Conservation (phyloP, 1,139 yeast genomes). For the Suhomyces bolitotheri region DNA sequence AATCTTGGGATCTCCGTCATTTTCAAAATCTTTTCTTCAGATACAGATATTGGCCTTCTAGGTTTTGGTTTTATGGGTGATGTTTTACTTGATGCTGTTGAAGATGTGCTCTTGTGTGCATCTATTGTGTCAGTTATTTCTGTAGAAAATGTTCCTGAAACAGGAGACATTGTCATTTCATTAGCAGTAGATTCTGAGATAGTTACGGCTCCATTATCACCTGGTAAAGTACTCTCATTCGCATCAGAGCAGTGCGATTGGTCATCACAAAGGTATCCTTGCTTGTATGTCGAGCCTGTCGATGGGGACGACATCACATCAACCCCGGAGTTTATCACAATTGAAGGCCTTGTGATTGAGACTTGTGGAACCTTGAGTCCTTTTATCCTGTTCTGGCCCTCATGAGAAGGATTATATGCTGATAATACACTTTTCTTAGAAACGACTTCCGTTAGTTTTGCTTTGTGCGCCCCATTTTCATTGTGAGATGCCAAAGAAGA, state of each 20-base stretch:
- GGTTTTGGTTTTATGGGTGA: constrained; percentile 19
- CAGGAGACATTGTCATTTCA: no score
- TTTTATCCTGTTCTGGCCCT: not conserved
- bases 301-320: constrained; percentile 23
- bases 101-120: no score
- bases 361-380: not conserved
- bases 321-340: constrained; percentile 23
- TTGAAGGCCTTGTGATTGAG: constrained; percentile 21
- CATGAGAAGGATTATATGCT: constrained; percentile 1
- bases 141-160: no score
- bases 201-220: no score
- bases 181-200: no score
- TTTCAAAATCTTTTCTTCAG: constrained; percentile 31
- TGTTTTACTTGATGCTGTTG: no score
- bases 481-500: constrained; percentile 29
- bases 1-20: constrained; percentile 34
- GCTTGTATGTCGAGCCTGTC: constrained; percentile 23
- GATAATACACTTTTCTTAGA: constrained; percentile 7
- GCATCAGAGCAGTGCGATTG: no score
- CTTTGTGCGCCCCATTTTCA: constrained; percentile 16
- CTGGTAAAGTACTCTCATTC: no score
- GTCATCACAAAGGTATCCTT: constrained; percentile 17
- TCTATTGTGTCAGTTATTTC: no score
- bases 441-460: constrained; percentile 8
- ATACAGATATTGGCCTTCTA: constrained; percentile 30